phyloP scores from a whole-genome alignment of 2,329 filamentous ascomycete genomes.

The Ophiocordyceps sinensis region DNA sequence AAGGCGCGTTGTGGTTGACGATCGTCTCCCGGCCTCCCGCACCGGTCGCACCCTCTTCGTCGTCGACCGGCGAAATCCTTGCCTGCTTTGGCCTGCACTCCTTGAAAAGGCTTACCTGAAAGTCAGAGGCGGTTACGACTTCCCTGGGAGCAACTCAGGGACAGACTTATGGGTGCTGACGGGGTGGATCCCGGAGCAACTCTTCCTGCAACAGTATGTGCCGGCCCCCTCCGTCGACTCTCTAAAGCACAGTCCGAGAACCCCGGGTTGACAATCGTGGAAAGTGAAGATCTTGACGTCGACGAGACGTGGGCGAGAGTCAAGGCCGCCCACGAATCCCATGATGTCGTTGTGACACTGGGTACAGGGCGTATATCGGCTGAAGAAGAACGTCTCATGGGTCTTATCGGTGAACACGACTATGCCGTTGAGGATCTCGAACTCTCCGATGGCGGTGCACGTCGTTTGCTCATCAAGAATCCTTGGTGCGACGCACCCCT shows the following conservation, averaged over 20 bases:
- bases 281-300: constrained; percentile 61
- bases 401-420: constrained; percentile 80
- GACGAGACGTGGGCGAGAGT: constrained; percentile 67
- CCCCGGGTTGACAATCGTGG: not conserved
- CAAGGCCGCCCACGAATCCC: constrained; percentile 56
- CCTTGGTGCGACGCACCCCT: constrained; percentile 79
- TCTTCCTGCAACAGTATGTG: constrained; percentile 63
- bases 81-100: constrained; percentile 80
- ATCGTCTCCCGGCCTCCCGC: constrained; percentile 66
- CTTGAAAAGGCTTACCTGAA: constrained; percentile 96
- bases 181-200: constrained; percentile 92
- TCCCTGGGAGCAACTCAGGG: constrained; percentile 91
- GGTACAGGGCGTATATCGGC: constrained; percentile 73
- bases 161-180: constrained; percentile 88
- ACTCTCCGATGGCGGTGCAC: constrained; percentile 35
- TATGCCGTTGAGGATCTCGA: constrained; percentile 82
- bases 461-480: constrained; percentile 77
- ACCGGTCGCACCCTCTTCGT: constrained; percentile 70
- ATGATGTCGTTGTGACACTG: constrained; percentile 76
- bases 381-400: constrained; percentile 65
- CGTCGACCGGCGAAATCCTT: constrained; percentile 67
- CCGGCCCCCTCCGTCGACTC: not conserved
- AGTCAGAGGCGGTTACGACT: constrained; percentile 89
- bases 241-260: not conserved
- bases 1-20: constrained; percentile 77